These are phyloP conservation scores for Lunularia cruciata DNA, from an alignment of 225 moss, liverwort and hornwort species.

Conservation along the genomic window DNA sequence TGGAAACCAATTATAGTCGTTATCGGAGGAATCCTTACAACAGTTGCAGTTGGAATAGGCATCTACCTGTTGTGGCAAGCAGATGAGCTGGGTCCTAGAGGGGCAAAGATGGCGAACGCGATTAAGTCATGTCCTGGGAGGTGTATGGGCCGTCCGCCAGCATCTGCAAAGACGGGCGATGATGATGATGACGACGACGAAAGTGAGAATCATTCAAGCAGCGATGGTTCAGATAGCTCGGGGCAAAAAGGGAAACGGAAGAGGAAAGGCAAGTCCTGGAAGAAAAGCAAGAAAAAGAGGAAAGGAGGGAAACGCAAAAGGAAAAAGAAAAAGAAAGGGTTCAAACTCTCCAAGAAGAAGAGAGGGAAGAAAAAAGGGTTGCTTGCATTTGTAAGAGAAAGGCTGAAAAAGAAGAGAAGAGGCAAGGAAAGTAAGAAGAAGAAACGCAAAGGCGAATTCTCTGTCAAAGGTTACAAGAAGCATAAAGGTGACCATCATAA, in stretches of 20 bases:
- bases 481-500: neutral
- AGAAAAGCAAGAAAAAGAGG: neutral
- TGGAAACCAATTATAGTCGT: slow-evolving; percentile 20
- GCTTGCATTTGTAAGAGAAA: neutral
- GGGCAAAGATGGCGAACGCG: neutral
- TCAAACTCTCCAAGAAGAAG: neutral
- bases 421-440: neutral
- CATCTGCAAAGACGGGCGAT: neutral
- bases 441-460: neutral
- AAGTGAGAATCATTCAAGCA: neutral
- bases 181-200: neutral
- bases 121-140: neutral
- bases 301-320: too few species aligned
- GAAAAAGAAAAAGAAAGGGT: neutral
- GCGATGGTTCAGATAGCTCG: neutral
- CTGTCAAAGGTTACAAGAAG: neutral
- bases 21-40: slow-evolving; percentile 11
- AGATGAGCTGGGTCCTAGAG: neutral
- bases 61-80: slow-evolving; percentile 8
- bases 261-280: neutral
- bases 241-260: neutral
- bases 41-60: slow-evolving; percentile 19
- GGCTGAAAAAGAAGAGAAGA: slow-evolving; percentile 2
- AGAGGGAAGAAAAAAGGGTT: neutral
- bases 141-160: too few species aligned